phyloP scores from a whole-genome alignment of 2,329 filamentous ascomycete species.

The Aspergillus neotritici region DNA sequence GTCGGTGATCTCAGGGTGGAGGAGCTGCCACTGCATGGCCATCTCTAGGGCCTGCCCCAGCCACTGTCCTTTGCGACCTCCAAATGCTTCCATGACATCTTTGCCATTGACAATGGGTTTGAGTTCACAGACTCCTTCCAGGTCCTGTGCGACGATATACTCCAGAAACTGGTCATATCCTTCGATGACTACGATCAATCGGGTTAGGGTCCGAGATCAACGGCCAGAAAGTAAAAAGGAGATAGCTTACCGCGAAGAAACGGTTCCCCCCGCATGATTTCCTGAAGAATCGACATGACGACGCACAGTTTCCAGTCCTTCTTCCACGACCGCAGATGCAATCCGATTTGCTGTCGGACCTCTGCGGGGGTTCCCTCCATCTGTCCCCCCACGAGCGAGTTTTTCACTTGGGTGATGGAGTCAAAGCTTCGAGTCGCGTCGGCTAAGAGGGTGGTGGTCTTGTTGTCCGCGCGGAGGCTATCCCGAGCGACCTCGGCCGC shows the following conservation, averaged over 20 bases:
- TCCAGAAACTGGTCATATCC: conserved; percentile 51
- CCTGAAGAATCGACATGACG: conserved; percentile 36
- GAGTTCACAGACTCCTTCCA: conserved; percentile 50
- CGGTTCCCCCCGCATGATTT: conserved; percentile 30
- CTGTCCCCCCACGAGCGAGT: conserved; percentile 21
- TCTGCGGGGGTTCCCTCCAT: conserved; percentile 28
- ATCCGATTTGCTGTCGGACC: conserved; percentile 32
- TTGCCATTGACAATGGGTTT: conserved; percentile 69
- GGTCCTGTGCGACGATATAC: conserved; percentile 46
- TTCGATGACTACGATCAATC: conserved; percentile 36
- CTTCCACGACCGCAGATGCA: conserved; percentile 31
- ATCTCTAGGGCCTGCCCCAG: conserved; percentile 72
- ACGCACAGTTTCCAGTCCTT: conserved; percentile 38
- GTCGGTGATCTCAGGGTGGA: conserved; percentile 64
- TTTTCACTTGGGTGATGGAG: conserved; percentile 60
- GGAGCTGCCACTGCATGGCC: conserved; percentile 81
- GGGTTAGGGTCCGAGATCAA: conserved; percentile 11
- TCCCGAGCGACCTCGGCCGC: conserved; percentile 64
- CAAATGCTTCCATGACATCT: conserved; percentile 62
- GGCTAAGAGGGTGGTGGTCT: conserved; percentile 61
- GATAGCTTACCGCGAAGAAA: conserved; percentile 27
- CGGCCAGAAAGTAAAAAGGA: conserved; percentile 2
- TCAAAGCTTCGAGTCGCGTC: conserved; percentile 58
- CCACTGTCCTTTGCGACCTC: conserved; percentile 68
- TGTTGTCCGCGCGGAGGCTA: conserved; percentile 75